Conservation (phyloP, 495 filamentous ascomycete species). For the Tuber microsphaerosporum region DNA sequence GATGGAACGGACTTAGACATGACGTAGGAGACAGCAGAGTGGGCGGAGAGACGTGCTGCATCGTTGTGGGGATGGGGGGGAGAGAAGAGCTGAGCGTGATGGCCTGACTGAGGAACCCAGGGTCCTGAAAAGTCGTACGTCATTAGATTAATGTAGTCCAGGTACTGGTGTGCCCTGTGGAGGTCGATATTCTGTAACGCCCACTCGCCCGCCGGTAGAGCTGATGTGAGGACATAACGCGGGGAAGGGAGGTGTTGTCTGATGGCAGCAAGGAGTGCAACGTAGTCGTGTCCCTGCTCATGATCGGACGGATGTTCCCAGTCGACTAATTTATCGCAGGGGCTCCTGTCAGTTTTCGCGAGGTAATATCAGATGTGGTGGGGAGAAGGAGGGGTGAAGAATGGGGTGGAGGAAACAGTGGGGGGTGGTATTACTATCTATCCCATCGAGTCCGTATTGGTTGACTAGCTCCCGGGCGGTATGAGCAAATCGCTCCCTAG, state of each 20-base stretch:
- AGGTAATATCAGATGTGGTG: not conserved
- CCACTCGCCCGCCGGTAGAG: constrained; percentile 70
- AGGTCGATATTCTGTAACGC: constrained; percentile 72
- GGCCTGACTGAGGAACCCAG: constrained; percentile 62
- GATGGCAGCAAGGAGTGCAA: constrained; percentile 61
- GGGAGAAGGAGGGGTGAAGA: constrained; percentile 9
- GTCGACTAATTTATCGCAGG: constrained; percentile 55
- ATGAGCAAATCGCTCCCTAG: constrained; percentile 63
- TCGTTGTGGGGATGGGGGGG: constrained; percentile 47
- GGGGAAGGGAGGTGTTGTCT: constrained; percentile 66
- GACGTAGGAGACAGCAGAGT: constrained; percentile 61
- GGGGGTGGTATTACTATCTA: constrained; percentile 57
- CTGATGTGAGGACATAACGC: constrained; percentile 68
- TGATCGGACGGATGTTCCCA: constrained; percentile 77
- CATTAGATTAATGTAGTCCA: constrained; percentile 78
- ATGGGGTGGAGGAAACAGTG: not conserved
- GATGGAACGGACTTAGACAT: constrained; percentile 59
- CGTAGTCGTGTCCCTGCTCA: constrained; percentile 64
- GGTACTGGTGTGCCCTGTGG: constrained; percentile 53
- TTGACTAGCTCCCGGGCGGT: constrained; percentile 66
- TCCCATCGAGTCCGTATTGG: constrained; percentile 70
- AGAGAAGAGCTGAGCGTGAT: constrained; percentile 73
- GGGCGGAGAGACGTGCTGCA: constrained; percentile 55
- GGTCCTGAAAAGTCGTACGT: constrained; percentile 82
- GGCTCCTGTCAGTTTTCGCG: constrained; percentile 11